Evolutionary conservation across 805 yeast genomes (phyloP), one percentile per base, ranked within the genome.

Genomic region (Saturnispora dispora): DNA sequence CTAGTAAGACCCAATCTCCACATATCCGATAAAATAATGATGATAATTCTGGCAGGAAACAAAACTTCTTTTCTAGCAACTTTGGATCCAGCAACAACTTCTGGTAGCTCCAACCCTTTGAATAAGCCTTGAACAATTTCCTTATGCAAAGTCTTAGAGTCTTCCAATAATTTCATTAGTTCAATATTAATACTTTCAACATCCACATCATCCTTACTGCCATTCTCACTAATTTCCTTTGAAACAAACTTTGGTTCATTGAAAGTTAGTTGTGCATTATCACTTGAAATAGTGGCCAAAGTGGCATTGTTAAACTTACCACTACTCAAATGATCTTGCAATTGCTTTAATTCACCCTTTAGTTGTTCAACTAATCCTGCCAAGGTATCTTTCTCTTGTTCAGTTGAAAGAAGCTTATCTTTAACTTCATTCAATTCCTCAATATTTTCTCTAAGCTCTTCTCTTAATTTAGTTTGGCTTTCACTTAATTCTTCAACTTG

Each of bases 1-100:
- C 85, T 81, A 15, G 96, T 88, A 61, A 89, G 77, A 2, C 98
- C 98, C 46, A 91, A 75, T 69, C 98, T 79, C 99, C 99, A 93
- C 98, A 93, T 89, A 67, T 93, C 99, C 61, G 95, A 83, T 57
- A 91, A 74, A 33, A 91, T 84, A 57, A 93, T 85, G 62, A 93
- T 91, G 62, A 93, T 82, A 57, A 93, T 88, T 73, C 96, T 82
- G 1, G 97, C 93, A 27, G 99, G 99, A 81, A 89, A 93, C 50
- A 93, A 74, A 10, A 91, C 95, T 65, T 93, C 98, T 63, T 89
- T 88, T 63, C 88, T 79, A 15, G 90, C 82, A 57, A 88, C 73
- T 60, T 83, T 88, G 45, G 88, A 83, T 43, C 93, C 89, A 46
- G 85, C 88, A 54, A 88, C 85, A 22, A 95, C 84, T 37, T 83